Evolutionary conservation across 495 filamentous ascomycete genomes (phyloP).

Genomic region (Lasiosphaeria miniovina): DNA sequence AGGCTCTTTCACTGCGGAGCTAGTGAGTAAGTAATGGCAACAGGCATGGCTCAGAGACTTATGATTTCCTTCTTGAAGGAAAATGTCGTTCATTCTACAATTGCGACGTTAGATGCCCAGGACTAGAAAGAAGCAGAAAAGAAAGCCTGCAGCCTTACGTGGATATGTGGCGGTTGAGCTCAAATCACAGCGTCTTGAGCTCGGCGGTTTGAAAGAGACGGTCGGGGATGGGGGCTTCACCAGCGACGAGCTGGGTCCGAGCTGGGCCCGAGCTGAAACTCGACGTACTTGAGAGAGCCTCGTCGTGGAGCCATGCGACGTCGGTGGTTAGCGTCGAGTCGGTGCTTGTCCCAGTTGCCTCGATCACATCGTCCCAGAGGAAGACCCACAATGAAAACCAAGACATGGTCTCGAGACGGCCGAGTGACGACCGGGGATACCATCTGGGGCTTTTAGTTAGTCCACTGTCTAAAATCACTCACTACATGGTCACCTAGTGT

Average conservation of each 20-base stretch:
- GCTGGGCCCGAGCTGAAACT: constrained; percentile 15
- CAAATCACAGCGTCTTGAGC: constrained; percentile 26
- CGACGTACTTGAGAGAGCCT: constrained; percentile 21
- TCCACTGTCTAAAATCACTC: not conserved
- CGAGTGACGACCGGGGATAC: constrained; percentile 27
- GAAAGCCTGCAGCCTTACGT: constrained; percentile 2
- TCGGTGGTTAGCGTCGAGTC: not conserved
- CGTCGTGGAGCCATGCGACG: constrained; percentile 11
- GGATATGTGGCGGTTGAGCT: constrained; percentile 24
- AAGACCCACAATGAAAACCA: constrained; percentile 36
- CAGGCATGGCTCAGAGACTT: constrained; percentile 5
- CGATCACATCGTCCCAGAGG: constrained; percentile 33
- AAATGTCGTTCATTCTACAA: constrained; percentile 29
- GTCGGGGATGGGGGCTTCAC: constrained; percentile 12
- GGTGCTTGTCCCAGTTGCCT: constrained; percentile 12
- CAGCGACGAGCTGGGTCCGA: constrained; percentile 5
- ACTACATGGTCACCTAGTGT: not conserved
- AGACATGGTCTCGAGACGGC: constrained; percentile 23
- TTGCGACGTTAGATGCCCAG: constrained; percentile 5
- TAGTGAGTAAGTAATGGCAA: not conserved
- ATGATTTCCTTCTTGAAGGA: constrained; percentile 36
- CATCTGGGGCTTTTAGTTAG: constrained; percentile 17
- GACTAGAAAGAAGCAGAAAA: not conserved
- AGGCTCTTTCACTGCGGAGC: constrained; percentile 7
- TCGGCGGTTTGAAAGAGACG: constrained; percentile 21